phyloP scores from a whole-genome alignment of 2,329 filamentous ascomycete species.

The Neobulgaria alba region DNA sequence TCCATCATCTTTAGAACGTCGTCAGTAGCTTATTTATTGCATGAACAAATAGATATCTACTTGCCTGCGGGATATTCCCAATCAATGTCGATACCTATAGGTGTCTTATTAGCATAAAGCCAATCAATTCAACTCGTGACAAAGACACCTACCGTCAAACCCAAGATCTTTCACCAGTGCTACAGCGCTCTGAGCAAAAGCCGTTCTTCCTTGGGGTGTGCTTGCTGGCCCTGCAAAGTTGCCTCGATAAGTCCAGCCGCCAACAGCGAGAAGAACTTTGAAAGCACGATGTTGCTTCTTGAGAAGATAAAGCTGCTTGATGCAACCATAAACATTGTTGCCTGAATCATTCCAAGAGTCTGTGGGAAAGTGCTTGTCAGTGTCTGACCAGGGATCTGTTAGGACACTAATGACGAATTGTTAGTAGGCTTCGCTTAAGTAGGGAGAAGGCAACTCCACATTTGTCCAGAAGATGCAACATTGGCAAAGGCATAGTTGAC shows the following conservation, averaged over 20 bases:
- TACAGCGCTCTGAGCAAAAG: slow-evolving; percentile 11
- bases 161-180: slow-evolving; percentile 10
- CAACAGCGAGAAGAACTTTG: slow-evolving; percentile 72
- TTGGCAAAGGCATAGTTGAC: not conserved
- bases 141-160: slow-evolving; percentile 13
- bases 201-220: slow-evolving; percentile 37
- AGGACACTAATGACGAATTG: not conserved
- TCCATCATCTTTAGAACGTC: slow-evolving; percentile 1
- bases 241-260: slow-evolving; percentile 66
- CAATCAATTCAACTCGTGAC: too few species aligned
- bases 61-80: slow-evolving; percentile 11
- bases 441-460: too few species aligned
- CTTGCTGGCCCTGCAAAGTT: slow-evolving; percentile 63
- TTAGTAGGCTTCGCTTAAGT: too few species aligned
- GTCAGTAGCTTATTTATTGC: not conserved
- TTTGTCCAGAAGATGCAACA: too few species aligned
- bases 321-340: slow-evolving; percentile 69
- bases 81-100: slow-evolving; percentile 17
- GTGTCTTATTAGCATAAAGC: too few species aligned
- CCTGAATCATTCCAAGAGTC: slow-evolving; percentile 57
- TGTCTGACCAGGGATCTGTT: slow-evolving; percentile 52
- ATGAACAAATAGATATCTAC: too few species aligned
- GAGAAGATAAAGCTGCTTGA: slow-evolving; percentile 69
- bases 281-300: slow-evolving; percentile 74
- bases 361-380: slow-evolving; percentile 72